Evolutionary conservation across 345 rosid genomes (phyloP), one percentile per base, ranked within the genome.

Genomic region (Streptanthus diversifolius): DNA sequence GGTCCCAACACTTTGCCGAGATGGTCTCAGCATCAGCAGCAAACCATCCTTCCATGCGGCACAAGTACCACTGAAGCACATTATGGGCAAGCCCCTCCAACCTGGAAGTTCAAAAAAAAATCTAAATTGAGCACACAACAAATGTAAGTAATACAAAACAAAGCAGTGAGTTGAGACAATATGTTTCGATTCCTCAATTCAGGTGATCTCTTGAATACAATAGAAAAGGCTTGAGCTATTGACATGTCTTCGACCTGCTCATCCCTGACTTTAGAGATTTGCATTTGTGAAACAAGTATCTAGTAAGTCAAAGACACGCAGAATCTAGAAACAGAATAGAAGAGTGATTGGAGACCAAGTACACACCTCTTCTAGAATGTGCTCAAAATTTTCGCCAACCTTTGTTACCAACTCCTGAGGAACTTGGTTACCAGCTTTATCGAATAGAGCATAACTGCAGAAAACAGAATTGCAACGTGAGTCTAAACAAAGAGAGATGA

Each of bases 11-110:
- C 77, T 82, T 88, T 25, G 87, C 81, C 2, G 99, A 92, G 63
- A 95, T 95, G 39, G 93, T 90, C 62, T 95, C 98, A 29, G 99
- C 89, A 82, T 95, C 99, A 48, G 99, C 91, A 78, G 98, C 99
- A 82, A 95, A 95, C 98, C 99, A 92, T 33, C 98, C 98, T 83
- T 95, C 98, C 98, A 95, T 95, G 71, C 97, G 89, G 79, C 99
- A 90, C 59, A 92, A 80, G 78, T 95, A 95, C 99, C 98, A 95
- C 61, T 95, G 98, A 41, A 95, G 93, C 53, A 92, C 98, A 82
- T 86, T 89, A 61, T 85, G 80, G 14, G 85, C 72, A 69, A 90
- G 83, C 43, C 96, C 98, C 53, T 92, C 92, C 80, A 90, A 68
- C 81, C 98, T 92, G 81, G 8, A 78, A 22, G 43, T 44, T n/a